Base-by-base conservation (phyloP, 345 rosid species). In the Nasturtium officinale region DNA sequence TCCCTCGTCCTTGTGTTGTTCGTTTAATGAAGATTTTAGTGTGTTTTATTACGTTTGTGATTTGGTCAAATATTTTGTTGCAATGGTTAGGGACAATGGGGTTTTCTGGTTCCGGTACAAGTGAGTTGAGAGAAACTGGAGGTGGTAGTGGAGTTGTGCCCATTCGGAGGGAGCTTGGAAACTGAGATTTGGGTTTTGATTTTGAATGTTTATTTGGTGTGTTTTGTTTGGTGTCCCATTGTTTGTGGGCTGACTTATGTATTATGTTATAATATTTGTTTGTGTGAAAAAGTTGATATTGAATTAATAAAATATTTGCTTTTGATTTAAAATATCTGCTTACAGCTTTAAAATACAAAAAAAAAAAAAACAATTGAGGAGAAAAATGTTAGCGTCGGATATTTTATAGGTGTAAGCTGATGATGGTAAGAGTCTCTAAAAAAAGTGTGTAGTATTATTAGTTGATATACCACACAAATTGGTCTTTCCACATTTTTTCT, bases 31-130 rank as follows among this genome's bases (percentile, higher is more conserved):
- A 53, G 15, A 16, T 25, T 45, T 20, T 30, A 11, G 4, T 52
- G 33, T 52, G 4, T 71, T 37, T 7, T 43, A 4, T 15, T 40
- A 9, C 42, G 30, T 43, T 73, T 32, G 30, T 57, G 65, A 9
- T 35, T 60, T 59, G 52, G 30, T 40, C 11, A 15, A 50, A 51
- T 51, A 33, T 67, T 48, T 51, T 40, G 56, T 51, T 75, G 30
- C 15, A 29, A 21, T 47, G 37, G 21, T 59, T 57, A 75, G 78
- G 62, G 47, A 67, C 78, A 4, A 75, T 7, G 4, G 64, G 45
- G 15, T 55, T 45, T 35, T 21, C 78, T 1, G 67, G 48, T 26
- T 47, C 60, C 2, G 35, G 35, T 67, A 54, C 4, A 47, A 53
- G 55, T 30, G 55, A 59, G 5, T 9, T 46, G 58, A 58, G 66